These are phyloP conservation scores for Raffaelea arxii DNA, from an alignment of 2,329 filamentous ascomycete genomes.

Conservation along the genomic window DNA sequence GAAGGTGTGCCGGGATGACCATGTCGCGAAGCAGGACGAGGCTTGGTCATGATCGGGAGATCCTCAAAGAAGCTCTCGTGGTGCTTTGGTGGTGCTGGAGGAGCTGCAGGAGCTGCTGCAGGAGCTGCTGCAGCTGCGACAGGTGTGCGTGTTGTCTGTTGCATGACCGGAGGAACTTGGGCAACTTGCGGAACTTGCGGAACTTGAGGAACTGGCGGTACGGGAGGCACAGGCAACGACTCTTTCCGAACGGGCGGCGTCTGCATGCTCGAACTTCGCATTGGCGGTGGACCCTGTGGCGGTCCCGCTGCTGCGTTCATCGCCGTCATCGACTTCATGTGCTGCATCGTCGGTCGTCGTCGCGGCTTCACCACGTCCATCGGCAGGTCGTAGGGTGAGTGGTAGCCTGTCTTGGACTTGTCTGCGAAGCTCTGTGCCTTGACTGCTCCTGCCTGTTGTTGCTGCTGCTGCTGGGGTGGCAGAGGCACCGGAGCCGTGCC, in stretches of 20 bases:
- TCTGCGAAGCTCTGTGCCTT: constrained; percentile 78
- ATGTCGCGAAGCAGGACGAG: constrained; percentile 51
- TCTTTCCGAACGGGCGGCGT: constrained; percentile 8
- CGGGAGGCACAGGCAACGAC: constrained; percentile 12
- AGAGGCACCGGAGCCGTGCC: background rate
- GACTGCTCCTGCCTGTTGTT: constrained; percentile 12
- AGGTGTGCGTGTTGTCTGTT: constrained; percentile 15
- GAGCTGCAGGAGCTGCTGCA: constrained; percentile 5
- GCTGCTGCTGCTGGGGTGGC: constrained; percentile 22
- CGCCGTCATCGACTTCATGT: constrained; percentile 24
- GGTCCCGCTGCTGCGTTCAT: constrained; percentile 30
- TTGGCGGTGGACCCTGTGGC: constrained; percentile 39
- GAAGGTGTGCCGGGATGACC: constrained; percentile 28
- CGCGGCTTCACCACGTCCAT: constrained; percentile 71
- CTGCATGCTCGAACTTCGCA: constrained; percentile 54
- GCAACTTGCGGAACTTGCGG: constrained; percentile 19
- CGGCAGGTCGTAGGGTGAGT: constrained; percentile 89
- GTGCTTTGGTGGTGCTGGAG: constrained; percentile 14
- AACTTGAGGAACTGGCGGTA: constrained; percentile 15
- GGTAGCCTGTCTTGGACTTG: constrained; percentile 84
- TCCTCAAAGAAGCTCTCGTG: constrained; percentile 68
- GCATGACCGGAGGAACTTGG: constrained; percentile 17
- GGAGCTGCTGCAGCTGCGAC: constrained; percentile 4
- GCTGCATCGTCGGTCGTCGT: constrained; percentile 52
- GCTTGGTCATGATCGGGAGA: constrained; percentile 52